Conservation (phyloP, 306 rosid species). For the Sphenostylis stenocarpa region DNA sequence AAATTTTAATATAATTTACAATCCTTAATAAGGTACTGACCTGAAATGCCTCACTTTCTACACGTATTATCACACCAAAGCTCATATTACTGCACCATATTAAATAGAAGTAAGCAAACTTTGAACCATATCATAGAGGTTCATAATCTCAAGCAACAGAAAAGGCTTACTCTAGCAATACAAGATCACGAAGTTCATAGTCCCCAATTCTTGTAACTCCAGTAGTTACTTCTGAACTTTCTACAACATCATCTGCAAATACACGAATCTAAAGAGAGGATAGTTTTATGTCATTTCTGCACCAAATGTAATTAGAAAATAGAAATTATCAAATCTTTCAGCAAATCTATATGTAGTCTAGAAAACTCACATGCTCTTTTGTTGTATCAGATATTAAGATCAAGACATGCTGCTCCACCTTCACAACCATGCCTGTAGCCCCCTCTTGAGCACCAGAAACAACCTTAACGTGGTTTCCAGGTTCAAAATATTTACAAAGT, state of each 20-base stretch:
- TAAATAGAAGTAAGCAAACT: constrained; percentile 26
- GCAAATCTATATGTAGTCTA: background rate
- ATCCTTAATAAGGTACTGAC: constrained; percentile 37
- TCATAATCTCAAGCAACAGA: background rate
- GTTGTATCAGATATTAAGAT: constrained; percentile 94
- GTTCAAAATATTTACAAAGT: constrained; percentile 94
- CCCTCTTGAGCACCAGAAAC: constrained; percentile 96
- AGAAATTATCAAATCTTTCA: constrained; percentile 15
- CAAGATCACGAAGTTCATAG: constrained; percentile 97
- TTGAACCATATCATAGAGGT: constrained; percentile 2
- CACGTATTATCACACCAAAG: constrained; percentile 94
- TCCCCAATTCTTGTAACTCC: constrained; percentile 94
- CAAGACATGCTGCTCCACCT: constrained; percentile 94
- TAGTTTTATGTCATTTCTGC: constrained; percentile 24
- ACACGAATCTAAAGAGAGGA: constrained; percentile 73
- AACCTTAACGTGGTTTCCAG: constrained; percentile 98
- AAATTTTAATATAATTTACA: background rate
- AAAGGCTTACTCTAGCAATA: constrained; percentile 78
- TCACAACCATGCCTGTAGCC: constrained; percentile 98
- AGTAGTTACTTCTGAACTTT: constrained; percentile 95
- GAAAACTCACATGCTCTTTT: constrained; percentile 86
- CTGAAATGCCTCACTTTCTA: constrained; percentile 98
- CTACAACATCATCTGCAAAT: constrained; percentile 98
- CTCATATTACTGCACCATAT: constrained; percentile 76
- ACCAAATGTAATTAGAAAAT: background rate